phyloP scores from a whole-genome alignment of 2,329 filamentous ascomycete species.

The Colletotrichum cuscutae region DNA sequence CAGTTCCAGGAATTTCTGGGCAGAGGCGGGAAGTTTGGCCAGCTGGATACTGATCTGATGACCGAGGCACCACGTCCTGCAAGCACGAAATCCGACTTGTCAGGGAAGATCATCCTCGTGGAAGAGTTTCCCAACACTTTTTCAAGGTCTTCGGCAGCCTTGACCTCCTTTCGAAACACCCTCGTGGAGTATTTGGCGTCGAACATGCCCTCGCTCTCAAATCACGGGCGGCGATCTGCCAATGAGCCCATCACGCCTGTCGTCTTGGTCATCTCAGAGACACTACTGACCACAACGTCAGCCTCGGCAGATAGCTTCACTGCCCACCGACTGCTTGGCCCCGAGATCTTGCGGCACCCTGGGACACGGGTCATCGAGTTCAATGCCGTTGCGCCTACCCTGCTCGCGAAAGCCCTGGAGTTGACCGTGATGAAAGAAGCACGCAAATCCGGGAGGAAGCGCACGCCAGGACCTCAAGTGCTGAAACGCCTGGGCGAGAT shows the following conservation, averaged over 20 bases:
- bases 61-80: slow-evolving; percentile 24
- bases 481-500: slow-evolving; percentile 84
- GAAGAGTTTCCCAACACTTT: slow-evolving; percentile 87
- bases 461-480: slow-evolving; percentile 81
- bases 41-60: slow-evolving; percentile 62
- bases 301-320: slow-evolving; percentile 92
- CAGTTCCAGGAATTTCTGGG: slow-evolving; percentile 95
- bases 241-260: slow-evolving; percentile 72
- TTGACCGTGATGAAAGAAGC: slow-evolving; percentile 87
- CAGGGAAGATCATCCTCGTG: slow-evolving; percentile 73
- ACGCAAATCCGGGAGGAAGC: slow-evolving; percentile 77
- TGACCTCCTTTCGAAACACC: slow-evolving; percentile 79
- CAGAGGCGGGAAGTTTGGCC: slow-evolving; percentile 82
- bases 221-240: slow-evolving; percentile 54
- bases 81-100: slow-evolving; percentile 34
- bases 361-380: slow-evolving; percentile 87
- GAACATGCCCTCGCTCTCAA: slow-evolving; percentile 67
- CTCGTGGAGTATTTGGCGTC: slow-evolving; percentile 80
- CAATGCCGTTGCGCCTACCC: slow-evolving; percentile 88
- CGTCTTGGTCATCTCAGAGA: slow-evolving; percentile 92
- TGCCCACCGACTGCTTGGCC: slow-evolving; percentile 87
- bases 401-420: slow-evolving; percentile 86
- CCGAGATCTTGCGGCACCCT: slow-evolving; percentile 85
- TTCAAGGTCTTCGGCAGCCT: slow-evolving; percentile 69
- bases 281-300: slow-evolving; percentile 84